These are phyloP conservation scores for Coemansia sp. DNA, from an alignment of 371 early-diverging fungal species.

Conservation along the genomic window DNA sequence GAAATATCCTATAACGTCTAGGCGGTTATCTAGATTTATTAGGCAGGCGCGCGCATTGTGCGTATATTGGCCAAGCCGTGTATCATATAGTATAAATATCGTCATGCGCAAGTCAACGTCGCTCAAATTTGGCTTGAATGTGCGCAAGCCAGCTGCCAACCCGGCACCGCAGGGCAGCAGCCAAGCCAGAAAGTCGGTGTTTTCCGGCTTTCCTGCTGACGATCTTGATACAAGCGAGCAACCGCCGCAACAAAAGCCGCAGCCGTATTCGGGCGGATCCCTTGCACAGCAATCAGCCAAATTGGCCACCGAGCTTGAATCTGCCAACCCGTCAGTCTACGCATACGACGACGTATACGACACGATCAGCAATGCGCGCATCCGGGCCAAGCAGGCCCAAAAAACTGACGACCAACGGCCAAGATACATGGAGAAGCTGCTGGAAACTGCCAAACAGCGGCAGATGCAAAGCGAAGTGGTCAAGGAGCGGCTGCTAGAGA, in stretches of 20 bases:
- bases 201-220: slow-evolving; percentile 3
- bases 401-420: slow-evolving; percentile 57
- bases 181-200: slow-evolving; percentile 17
- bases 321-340: slow-evolving; percentile 75
- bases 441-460: slow-evolving; percentile 75
- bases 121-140: slow-evolving; percentile 45
- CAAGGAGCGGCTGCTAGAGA: slow-evolving; percentile 75
- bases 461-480: slow-evolving; percentile 81
- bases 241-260: background rate
- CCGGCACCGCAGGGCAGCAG: background rate
- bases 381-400: slow-evolving; percentile 48
- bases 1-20: background rate
- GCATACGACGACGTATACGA: slow-evolving; percentile 93
- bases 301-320: slow-evolving; percentile 13
- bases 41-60: background rate
- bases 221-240: background rate
- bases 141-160: slow-evolving; percentile 29
- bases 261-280: slow-evolving; percentile 3
- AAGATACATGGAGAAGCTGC: slow-evolving; percentile 74
- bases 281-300: slow-evolving; percentile 10
- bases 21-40: background rate
- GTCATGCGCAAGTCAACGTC: slow-evolving; percentile 38
- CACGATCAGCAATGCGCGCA: slow-evolving; percentile 69
- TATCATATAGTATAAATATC: background rate
- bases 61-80: background rate